These are phyloP conservation scores for Citrus unshiu DNA, from an alignment of 345 rosid species.

Conservation along the genomic window DNA sequence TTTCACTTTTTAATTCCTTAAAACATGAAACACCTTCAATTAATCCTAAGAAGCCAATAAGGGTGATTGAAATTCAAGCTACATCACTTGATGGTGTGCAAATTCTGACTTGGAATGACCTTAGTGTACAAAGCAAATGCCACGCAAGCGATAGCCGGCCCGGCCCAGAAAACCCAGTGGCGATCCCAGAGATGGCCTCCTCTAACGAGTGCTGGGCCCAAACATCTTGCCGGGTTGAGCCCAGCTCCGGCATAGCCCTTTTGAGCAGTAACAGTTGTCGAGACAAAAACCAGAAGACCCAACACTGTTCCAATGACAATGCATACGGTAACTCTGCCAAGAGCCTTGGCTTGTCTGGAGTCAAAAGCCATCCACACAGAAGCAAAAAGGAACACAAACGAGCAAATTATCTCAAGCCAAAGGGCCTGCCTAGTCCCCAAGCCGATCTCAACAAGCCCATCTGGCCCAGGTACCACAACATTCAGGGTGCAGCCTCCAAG, in stretches of 20 bases:
- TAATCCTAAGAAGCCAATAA: not conserved
- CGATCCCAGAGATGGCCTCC: constrained; percentile 32
- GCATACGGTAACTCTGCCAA: constrained; percentile 35
- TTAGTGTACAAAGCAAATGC: constrained; percentile 23
- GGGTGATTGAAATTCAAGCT: not conserved
- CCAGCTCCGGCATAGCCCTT: constrained; percentile 48
- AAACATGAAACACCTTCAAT: not conserved
- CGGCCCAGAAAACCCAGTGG: constrained; percentile 34
- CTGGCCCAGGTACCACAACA: constrained; percentile 22
- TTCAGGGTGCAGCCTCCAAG: constrained; percentile 33
- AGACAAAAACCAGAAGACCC: constrained; percentile 41
- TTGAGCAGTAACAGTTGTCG: constrained; percentile 34
- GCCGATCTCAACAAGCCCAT: constrained; percentile 23
- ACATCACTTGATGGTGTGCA: not conserved
- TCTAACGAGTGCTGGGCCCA: constrained; percentile 34
- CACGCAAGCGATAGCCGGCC: constrained; percentile 20
- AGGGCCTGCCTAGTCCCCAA: constrained; percentile 19
- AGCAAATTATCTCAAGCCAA: constrained; percentile 34
- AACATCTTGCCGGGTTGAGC: constrained; percentile 49
- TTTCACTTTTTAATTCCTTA: not conserved
- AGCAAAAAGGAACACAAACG: constrained; percentile 35
- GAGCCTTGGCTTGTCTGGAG: constrained; percentile 23
- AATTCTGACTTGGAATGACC: constrained; percentile 19
- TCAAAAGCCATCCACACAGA: constrained; percentile 48
- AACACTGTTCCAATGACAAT: constrained; percentile 24